These are phyloP conservation scores for Cystofilobasidium ferigula DNA, from an alignment of 768 basidiomycete species.

Conservation along the genomic window DNA sequence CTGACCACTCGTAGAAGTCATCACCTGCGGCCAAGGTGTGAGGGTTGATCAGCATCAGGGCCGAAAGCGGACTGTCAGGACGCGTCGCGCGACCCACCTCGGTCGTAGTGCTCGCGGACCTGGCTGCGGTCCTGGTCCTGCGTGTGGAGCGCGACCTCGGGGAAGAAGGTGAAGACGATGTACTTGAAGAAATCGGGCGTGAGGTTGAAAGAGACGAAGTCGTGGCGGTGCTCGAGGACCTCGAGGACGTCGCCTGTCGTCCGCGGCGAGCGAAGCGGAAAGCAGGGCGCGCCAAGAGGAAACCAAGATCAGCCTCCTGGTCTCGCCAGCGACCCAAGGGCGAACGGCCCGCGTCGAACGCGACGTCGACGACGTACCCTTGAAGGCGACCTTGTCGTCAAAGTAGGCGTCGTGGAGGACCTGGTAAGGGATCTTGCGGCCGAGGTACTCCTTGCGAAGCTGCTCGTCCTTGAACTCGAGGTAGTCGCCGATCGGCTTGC, in stretches of 20 bases:
- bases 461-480: constrained; percentile 77
- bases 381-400: constrained; percentile 90
- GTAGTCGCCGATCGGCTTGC: constrained; percentile 76
- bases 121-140: constrained; percentile 85
- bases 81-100: constrained; percentile 33
- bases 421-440: constrained; percentile 95
- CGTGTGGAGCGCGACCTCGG: constrained; percentile 91
- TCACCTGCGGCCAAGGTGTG: constrained; percentile 48
- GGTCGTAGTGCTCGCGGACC: constrained; percentile 90
- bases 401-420: constrained; percentile 95
- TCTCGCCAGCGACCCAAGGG: no score
- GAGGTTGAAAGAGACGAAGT: constrained; percentile 87
- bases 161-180: constrained; percentile 72
- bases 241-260: constrained; percentile 77
- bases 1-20: constrained; percentile 84
- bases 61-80: not conserved
- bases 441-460: constrained; percentile 65
- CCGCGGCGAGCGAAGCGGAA: not conserved
- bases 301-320: not conserved
- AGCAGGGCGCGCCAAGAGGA: constrained; percentile 11
- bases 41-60: not conserved
- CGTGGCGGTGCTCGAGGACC: constrained; percentile 83
- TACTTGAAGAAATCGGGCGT: constrained; percentile 87
- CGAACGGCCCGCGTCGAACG: no score
- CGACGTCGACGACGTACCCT: constrained; percentile 56